Evolutionary conservation across 495 filamentous ascomycete species (phyloP).

Genomic region (Lindgomyces ingoldianus): DNA sequence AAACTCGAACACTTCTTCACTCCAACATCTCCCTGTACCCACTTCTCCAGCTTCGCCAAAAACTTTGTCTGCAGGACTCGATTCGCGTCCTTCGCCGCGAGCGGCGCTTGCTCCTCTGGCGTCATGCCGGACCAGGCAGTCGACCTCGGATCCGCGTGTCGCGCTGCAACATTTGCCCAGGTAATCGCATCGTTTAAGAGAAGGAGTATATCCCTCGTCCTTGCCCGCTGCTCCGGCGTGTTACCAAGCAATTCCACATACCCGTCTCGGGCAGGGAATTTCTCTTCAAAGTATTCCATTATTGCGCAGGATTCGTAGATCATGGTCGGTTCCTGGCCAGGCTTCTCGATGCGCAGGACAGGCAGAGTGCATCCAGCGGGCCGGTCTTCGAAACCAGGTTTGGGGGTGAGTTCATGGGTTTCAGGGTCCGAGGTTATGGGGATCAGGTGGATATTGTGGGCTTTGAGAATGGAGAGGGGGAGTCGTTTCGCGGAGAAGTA

Average conservation of each 20-base stretch:
- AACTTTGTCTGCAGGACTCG: neutral
- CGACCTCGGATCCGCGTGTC: neutral
- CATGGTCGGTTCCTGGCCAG: neutral
- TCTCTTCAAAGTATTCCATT: conserved; percentile 20
- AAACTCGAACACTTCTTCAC: conserved; percentile 9
- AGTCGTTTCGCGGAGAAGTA: conserved; percentile 18
- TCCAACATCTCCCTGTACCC: conserved; percentile 1
- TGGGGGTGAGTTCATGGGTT: neutral
- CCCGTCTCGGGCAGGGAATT: neutral
- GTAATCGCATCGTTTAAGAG: conserved; percentile 2
- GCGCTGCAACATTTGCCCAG: neutral
- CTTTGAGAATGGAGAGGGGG: neutral
- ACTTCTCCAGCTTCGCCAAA: conserved; percentile 6
- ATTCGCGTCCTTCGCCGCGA: neutral
- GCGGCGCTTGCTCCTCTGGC: neutral
- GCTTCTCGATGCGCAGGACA: conserved; percentile 5
- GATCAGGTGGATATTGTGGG: conserved; percentile 16
- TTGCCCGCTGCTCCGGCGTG: conserved; percentile 8
- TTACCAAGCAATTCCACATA: conserved; percentile 1
- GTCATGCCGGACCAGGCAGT: conserved; percentile 6
- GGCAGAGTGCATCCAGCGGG: conserved; percentile 4
- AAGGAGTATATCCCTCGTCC: conserved; percentile 10
- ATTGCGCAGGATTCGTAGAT: conserved; percentile 17
- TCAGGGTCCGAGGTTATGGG: neutral
- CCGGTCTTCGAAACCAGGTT: neutral